Percentiles rank a stretch among this genome's conserved stretches.
Conservation (phyloP, 495 filamentous ascomycete genomes). For the Glonium stellatum region DNA sequence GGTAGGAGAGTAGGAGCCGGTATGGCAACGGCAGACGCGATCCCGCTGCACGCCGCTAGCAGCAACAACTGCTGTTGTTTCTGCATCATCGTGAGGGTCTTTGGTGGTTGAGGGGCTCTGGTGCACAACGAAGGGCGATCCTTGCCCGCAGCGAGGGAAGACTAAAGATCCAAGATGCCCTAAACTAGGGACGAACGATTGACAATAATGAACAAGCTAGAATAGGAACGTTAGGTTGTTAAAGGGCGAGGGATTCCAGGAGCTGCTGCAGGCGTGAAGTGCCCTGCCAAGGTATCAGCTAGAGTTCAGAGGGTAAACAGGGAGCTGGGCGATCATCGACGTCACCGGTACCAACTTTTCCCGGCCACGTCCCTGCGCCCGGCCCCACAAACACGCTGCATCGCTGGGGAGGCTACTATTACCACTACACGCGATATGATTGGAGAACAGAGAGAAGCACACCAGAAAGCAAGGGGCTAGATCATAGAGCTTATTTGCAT, state of each 20-base stretch:
- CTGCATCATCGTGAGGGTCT: neutral
- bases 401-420: neutral
- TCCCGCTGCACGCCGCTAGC: neutral
- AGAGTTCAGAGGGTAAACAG: too few species aligned
- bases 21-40: slow-evolving; percentile 17
- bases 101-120: too few species aligned
- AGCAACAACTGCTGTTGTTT: neutral
- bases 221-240: too few species aligned
- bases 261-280: too few species aligned
- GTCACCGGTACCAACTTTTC: too few species aligned
- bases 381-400: neutral
- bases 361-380: neutral
- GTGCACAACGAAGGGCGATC: neutral
- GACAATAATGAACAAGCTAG: too few species aligned
- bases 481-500: too few species aligned
- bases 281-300: too few species aligned
- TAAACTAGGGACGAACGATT: too few species aligned
- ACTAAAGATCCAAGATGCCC: too few species aligned
- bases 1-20: slow-evolving; percentile 21
- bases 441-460: neutral
- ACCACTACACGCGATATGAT: neutral
- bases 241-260: too few species aligned
- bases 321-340: too few species aligned
- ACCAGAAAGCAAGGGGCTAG: neutral
- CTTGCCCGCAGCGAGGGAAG: neutral